Conservation (phyloP, 208 protist genomes). For the Endotrypanum monterogeii region DNA sequence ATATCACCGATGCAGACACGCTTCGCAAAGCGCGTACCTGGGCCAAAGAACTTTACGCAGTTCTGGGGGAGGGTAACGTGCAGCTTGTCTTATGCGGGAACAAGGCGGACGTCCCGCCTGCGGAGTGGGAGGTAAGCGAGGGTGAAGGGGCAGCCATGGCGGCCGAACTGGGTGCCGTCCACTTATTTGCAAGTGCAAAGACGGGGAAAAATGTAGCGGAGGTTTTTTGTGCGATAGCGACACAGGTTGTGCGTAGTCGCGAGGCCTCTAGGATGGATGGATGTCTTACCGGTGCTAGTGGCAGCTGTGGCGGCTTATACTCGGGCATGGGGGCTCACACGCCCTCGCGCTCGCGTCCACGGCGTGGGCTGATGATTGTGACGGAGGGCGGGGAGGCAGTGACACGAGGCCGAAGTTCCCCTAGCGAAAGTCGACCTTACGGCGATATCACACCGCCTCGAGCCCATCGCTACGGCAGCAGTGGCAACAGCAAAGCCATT, state of each 20-base stretch:
- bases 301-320: background rate
- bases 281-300: background rate
- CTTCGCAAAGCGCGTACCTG: conserved; percentile 94
- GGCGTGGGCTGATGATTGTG: conserved; percentile 43
- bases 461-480: conserved; percentile 30
- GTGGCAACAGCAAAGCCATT: conserved; percentile 11
- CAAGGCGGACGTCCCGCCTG: conserved; percentile 88
- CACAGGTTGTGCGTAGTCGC: conserved; percentile 33
- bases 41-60: conserved; percentile 94
- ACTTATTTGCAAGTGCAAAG: conserved; percentile 77
- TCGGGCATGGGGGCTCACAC: conserved; percentile 1
- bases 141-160: conserved; percentile 68
- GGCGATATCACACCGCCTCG: conserved; percentile 25
- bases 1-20: conserved; percentile 94
- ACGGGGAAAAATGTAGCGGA: conserved; percentile 64
- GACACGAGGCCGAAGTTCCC: background rate
- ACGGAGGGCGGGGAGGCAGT: conserved; percentile 34
- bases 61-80: conserved; percentile 89
- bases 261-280: conserved; percentile 5
- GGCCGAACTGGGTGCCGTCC: conserved; percentile 51
- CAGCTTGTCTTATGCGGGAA: conserved; percentile 94
- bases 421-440: conserved; percentile 18
- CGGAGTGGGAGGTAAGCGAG: conserved; percentile 70
- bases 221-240: conserved; percentile 70
- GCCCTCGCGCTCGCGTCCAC: conserved; percentile 21